A percentile compares a stretch with the other conserved stretches of the same genome.
phyloP scores from a whole-genome alignment of 257 asterid genomes.

The Przewalskia tangutica region DNA sequence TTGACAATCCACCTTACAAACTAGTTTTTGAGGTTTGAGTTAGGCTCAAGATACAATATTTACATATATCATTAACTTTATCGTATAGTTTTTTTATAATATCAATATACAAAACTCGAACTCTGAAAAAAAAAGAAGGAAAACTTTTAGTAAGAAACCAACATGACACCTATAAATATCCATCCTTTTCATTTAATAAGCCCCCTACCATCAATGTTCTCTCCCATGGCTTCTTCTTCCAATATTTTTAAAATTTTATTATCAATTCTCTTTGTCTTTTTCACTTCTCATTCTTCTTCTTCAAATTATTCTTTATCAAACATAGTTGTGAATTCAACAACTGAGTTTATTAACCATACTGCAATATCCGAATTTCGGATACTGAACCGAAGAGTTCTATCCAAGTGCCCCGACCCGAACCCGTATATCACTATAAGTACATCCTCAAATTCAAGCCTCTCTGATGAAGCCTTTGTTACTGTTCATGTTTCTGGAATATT shows the following conservation, averaged over 20 bases:
- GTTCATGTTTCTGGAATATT: constrained; percentile 51
- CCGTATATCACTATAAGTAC: constrained; percentile 35
- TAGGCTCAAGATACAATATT: too few relatives aligned
- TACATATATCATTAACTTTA: too few relatives aligned
- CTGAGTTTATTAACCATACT: constrained; percentile 41
- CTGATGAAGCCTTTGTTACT: constrained; percentile 35
- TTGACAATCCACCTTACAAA: too few relatives aligned
- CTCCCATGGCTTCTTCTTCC: not conserved
- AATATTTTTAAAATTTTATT: not conserved
- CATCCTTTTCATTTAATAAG: not conserved
- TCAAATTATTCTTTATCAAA: not conserved
- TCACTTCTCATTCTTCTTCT: not conserved
- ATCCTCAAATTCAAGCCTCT: constrained; percentile 23
- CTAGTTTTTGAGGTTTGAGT: too few relatives aligned
- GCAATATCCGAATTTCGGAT: constrained; percentile 58
- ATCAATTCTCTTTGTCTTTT: not conserved
- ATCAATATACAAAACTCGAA: not conserved
- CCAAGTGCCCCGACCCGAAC: constrained; percentile 35
- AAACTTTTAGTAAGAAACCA: not conserved
- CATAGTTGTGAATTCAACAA: not conserved
- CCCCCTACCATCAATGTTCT: not conserved
- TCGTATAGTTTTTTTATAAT: not conserved
- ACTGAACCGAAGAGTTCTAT: constrained; percentile 33
- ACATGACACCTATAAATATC: not conserved
- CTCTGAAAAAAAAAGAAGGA: not conserved